Base-by-base conservation (phyloP, 495 filamentous ascomycete species). In the Aspergillus bridgeri region DNA sequence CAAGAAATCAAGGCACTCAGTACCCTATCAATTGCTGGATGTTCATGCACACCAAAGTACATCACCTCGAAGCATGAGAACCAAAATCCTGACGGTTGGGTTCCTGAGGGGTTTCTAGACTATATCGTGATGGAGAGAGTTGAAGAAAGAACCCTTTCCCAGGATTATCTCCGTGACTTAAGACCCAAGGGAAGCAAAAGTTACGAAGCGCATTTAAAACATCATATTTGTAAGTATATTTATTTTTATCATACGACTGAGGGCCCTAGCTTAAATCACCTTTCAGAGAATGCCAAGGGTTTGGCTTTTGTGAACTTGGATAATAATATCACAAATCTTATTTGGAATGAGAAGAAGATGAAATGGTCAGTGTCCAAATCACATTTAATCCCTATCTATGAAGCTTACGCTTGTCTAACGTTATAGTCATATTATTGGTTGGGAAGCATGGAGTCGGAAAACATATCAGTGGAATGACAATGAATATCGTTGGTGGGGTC, bases 381-480 rank as follows among this genome's bases (percentile, higher is more conserved):
- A 21, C n/a, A 9, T 33, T 17, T 21, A 27, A 24, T 42, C 17
- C 5, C 15, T 42, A 23, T 57, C 11, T 1, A 3, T 47, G 21
- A 57, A 43, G 46, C 44, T 48, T 59, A 59, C 21, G 48, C 42
- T 53, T 33, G 19, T 54, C 50, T 53, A 21, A 25, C 15, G 25
- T 49, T 54, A 48, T 59, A 54, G 33, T 21, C 48, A 54, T 49
- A 54, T 54, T 53, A 20, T 48, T 61, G 50, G 48, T 18, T 57
- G 48, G 48, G 44, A 49, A 46, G 18, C 43, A 57, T 53, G 46
- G 53, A 42, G 6, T 51, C 11, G 38, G 19, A 57, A 13, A 47
- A 19, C 48, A 15, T 49, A 56, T 46, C 53, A 27, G 8, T 56
- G 49, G 49, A 52, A 47, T 20, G 54, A 56, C 47, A 25, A 51